Conservation (phyloP, 371 early-diverging fungal genomes). For the Blakeslea trispora region DNA sequence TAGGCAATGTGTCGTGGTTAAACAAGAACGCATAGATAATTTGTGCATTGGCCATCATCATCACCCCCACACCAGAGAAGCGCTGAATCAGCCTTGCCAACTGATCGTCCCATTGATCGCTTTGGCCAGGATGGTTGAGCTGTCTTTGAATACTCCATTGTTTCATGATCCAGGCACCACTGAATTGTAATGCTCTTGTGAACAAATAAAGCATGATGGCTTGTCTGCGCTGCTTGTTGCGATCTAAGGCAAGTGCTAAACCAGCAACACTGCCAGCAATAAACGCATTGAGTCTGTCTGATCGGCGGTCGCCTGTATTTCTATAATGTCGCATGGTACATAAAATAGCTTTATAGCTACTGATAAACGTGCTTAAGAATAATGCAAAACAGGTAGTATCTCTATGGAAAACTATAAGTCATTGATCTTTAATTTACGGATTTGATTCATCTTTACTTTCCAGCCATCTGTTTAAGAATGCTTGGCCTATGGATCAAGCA, state of each 20-base stretch:
- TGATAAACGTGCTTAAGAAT: constrained; percentile 78
- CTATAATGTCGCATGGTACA: constrained; percentile 68
- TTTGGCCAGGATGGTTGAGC: constrained; percentile 22
- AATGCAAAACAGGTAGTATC: constrained; percentile 83
- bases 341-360: constrained; percentile 77
- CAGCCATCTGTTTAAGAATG: constrained; percentile 61
- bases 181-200: constrained; percentile 78
- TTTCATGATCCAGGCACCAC: constrained; percentile 67
- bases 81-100: constrained; percentile 54
- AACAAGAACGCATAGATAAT: constrained; percentile 66
- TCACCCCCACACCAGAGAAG: constrained; percentile 61
- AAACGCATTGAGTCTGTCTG: constrained; percentile 72
- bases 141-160: constrained; percentile 56
- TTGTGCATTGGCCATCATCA: constrained; percentile 69
- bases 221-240: constrained; percentile 67
- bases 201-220: constrained; percentile 80
- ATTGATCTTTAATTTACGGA: neutral
- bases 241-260: constrained; percentile 68
- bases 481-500: constrained; percentile 35
- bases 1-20: constrained; percentile 63
- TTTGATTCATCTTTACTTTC: constrained; percentile 36
- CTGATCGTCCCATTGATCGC: constrained; percentile 51
- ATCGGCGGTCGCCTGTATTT: constrained; percentile 36
- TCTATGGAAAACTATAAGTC: constrained; percentile 19
- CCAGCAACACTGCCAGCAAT: constrained; percentile 83